Base-by-base conservation (phyloP, 306 rosid species). In the Prunus kanzakura region DNA sequence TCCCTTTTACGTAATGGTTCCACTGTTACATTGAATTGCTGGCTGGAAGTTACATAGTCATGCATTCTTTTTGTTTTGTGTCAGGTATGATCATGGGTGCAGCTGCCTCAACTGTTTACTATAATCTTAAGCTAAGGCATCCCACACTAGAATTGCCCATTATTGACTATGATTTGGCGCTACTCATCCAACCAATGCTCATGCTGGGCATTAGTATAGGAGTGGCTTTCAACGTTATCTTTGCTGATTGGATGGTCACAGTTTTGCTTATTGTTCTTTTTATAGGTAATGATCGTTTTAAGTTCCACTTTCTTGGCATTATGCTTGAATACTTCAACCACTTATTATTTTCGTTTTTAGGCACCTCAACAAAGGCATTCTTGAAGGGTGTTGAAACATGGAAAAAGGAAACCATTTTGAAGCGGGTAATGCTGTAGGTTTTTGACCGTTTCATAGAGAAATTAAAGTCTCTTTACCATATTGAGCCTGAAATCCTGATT, bases 81-180 rank as follows among this genome's bases (percentile, higher is more conserved):
- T 49, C 86, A 94, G 98, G 97, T 80, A 94, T 94, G 98, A 90
- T 94, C 55, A 89, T 94, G 96, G 98, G 98, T 4, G 96, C 95
- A 56, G 89, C 97, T 38, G 73, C 18, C 20, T 91, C 98, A 32
- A 92, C 97, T 20, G 97, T 90, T 30, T 90, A 89, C 76, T 94
- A 90, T 69, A 94, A 94, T 82, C 97, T 92, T 76, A 92, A 78
- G 76, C 78, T 86, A 51, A 92, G 93, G 80, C 97, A 92, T 82
- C 98, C 98, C 0, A 89, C 91, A 0, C 45, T 89, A 41, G 72
- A 89, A 46, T 79, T 89, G 89, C 95, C 97, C 29, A 86, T 94
- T 55, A 94, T 92, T 9, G 97, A 92, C 82, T 94, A 94, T 81
- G 98, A 94, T 87, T 85, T 94, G 88, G 92, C 90, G 1, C 83